Percentiles rank a stretch among this genome's conserved stretches.
Evolutionary conservation across 805 yeast genomes (phyloP).

Genomic region (Saccharomycopsis malanga): DNA sequence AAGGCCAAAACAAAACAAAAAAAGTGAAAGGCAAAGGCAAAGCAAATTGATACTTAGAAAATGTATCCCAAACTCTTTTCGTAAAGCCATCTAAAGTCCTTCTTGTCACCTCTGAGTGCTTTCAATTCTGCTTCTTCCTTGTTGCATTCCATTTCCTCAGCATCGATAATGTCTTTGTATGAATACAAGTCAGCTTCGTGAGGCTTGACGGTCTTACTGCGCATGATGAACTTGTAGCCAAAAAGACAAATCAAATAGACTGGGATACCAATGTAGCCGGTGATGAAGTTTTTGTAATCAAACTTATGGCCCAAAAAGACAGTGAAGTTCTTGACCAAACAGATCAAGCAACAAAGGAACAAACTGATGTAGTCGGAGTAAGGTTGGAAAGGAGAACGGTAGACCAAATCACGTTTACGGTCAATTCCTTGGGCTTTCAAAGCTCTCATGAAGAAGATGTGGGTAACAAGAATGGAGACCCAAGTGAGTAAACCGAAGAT

Average conservation of each 20-base stretch:
- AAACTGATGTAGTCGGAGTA: conserved; percentile 58
- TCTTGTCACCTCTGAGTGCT: conserved; percentile 27
- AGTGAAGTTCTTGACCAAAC: conserved; percentile 38
- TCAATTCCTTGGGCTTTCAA: conserved; percentile 37
- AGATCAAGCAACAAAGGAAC: conserved; percentile 30
- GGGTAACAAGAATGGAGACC: conserved; percentile 37
- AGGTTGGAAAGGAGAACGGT: conserved; percentile 65
- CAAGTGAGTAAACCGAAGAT: conserved; percentile 58
- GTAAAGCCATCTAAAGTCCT: conserved; percentile 40
- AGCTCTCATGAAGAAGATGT: conserved; percentile 39
- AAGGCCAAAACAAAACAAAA: not conserved
- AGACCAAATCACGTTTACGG: conserved; percentile 41
- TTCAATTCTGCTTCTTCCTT: conserved; percentile 27
- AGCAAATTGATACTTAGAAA: conserved; percentile 28
- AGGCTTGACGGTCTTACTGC: conserved; percentile 30
- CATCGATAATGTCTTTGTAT: conserved; percentile 39
- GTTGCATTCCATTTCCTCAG: conserved; percentile 32
- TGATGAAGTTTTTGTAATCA: conserved; percentile 36
- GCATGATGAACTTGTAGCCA: conserved; percentile 33
- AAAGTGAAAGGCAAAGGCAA: not conserved
- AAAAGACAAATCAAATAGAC: conserved; percentile 33
- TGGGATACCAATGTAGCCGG: conserved; percentile 29
- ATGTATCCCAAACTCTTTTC: conserved; percentile 44
- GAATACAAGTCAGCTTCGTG: conserved; percentile 37
- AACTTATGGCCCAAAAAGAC: conserved; percentile 36